Conservation (phyloP, 768 basidiomycete species). For the Flagelloscypha sp. region DNA sequence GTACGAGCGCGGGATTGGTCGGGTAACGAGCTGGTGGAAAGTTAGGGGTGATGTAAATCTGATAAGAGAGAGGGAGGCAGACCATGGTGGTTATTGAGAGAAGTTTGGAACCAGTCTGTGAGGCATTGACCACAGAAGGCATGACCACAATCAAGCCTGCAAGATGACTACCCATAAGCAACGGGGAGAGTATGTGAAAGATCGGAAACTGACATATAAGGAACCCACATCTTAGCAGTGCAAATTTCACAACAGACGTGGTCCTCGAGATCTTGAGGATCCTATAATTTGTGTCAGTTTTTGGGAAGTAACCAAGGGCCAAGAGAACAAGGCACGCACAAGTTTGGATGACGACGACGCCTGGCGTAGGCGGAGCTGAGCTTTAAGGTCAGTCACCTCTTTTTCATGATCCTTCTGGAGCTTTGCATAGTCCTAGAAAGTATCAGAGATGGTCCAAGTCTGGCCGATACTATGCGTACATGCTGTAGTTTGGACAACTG, state of each 20-base stretch:
- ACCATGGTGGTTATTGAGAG: conserved; percentile 39
- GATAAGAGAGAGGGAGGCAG: conserved; percentile 32
- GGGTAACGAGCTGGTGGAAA: conserved; percentile 3
- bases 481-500: conserved; percentile 5
- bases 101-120: conserved; percentile 43
- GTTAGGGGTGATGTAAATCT: conserved; percentile 12
- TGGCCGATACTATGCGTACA: conserved; percentile 12
- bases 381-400: conserved; percentile 20
- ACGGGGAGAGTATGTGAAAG: not conserved
- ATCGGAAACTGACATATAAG: conserved; percentile 44
- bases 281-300: conserved; percentile 25
- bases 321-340: conserved; percentile 16
- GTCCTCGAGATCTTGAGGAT: conserved; percentile 42
- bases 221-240: conserved; percentile 53
- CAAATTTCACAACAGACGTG: conserved; percentile 58
- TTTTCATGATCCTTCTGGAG: conserved; percentile 19
- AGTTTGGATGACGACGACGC: conserved; percentile 1
- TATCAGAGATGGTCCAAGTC: conserved; percentile 19
- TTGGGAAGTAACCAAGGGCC: conserved; percentile 1
- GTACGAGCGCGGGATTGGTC: not conserved
- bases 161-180: conserved; percentile 17
- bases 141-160: conserved; percentile 62
- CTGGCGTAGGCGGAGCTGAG: not conserved
- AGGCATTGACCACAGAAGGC: conserved; percentile 60
- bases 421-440: conserved; percentile 20